phyloP scores from a whole-genome alignment of 2,329 filamentous ascomycete species.

The Neofusicoccum parvum region DNA sequence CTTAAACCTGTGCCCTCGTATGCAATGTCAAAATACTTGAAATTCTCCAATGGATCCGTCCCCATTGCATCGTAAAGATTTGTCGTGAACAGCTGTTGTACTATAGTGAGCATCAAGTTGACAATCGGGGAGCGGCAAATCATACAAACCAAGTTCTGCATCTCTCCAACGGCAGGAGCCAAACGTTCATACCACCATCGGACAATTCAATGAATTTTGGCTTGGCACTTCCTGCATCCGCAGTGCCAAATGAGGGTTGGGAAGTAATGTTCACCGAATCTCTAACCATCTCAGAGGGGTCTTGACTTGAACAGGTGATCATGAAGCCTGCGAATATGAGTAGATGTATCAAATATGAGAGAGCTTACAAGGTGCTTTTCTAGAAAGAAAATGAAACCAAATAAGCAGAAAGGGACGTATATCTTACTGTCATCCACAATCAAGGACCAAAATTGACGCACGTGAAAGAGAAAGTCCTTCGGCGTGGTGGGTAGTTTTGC shows the following conservation, averaged over 20 bases:
- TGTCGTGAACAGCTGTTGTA: not conserved
- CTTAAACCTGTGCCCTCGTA: not conserved
- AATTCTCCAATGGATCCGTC: not conserved
- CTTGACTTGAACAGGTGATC: not conserved
- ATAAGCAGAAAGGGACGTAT: not conserved
- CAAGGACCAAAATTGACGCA: constrained; percentile 6
- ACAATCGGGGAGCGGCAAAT: too few relatives aligned
- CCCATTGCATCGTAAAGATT: not conserved
- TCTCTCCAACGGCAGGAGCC: not conserved
- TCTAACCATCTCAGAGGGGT: not conserved
- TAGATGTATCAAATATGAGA: not conserved
- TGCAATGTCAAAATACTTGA: not conserved
- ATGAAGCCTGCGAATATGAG: not conserved
- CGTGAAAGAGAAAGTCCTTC: not conserved
- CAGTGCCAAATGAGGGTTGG: not conserved
- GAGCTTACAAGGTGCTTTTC: too few relatives aligned
- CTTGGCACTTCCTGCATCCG: not conserved
- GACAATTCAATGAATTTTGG: not conserved
- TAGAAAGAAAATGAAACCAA: not conserved
- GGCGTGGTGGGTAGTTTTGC: not conserved
- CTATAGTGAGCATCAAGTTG: not conserved
- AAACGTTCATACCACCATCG: not conserved
- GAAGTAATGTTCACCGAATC: not conserved
- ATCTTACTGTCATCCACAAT: constrained; percentile 9
- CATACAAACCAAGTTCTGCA: constrained; percentile 13